Percentiles rank a stretch among this genome's conserved stretches.
Conservation (phyloP, 495 filamentous ascomycete species). For the Penicillium robsamsonii region DNA sequence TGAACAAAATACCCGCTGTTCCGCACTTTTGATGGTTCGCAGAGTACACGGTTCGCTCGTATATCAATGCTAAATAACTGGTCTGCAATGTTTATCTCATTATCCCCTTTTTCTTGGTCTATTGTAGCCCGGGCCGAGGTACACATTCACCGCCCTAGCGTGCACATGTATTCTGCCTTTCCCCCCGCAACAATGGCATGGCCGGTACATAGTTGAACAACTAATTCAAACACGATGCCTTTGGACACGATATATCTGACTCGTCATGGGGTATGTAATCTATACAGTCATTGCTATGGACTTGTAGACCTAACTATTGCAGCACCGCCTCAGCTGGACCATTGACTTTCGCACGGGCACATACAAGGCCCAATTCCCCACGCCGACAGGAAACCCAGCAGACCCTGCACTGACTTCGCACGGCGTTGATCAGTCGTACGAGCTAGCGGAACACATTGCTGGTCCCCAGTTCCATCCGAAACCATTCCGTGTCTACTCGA, state of each 20-base stretch:
- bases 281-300: slow-evolving; percentile 10
- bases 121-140: slow-evolving; percentile 22
- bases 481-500: slow-evolving; percentile 67
- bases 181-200: slow-evolving; percentile 19
- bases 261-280: slow-evolving; percentile 73
- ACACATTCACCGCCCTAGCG: slow-evolving; percentile 20
- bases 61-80: slow-evolving; percentile 26
- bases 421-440: slow-evolving; percentile 77
- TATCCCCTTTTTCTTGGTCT: background rate
- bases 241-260: slow-evolving; percentile 82
- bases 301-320: slow-evolving; percentile 13
- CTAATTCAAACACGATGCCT: slow-evolving; percentile 32
- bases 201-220: background rate
- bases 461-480: slow-evolving; percentile 62
- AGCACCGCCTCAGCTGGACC: slow-evolving; percentile 90
- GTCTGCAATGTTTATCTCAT: slow-evolving; percentile 15
- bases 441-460: slow-evolving; percentile 68
- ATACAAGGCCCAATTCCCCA: slow-evolving; percentile 64
- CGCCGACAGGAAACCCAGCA: slow-evolving; percentile 79
- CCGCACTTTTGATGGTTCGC: slow-evolving; percentile 26
- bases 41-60: slow-evolving; percentile 30
- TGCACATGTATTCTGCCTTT: slow-evolving; percentile 17
- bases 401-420: slow-evolving; percentile 87
- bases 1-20: slow-evolving; percentile 24
- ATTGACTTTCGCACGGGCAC: slow-evolving; percentile 74